phyloP scores from a whole-genome alignment of 805 yeast species.

The Sugiyamaella qingdaonensis region DNA sequence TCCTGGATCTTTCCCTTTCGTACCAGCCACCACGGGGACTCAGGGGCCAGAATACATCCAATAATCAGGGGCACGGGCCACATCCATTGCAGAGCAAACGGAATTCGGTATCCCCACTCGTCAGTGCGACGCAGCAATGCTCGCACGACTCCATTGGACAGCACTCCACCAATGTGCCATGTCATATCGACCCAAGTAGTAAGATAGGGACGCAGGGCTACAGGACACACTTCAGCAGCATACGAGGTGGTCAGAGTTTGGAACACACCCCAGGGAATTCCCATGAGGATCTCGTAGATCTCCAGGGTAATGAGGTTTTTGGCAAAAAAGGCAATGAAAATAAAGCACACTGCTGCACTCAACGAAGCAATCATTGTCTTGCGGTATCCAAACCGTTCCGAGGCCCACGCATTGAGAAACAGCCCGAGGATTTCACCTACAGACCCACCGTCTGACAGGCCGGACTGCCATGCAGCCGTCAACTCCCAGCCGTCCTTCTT shows the following conservation, averaged over 20 bases:
- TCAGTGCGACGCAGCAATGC: slow-evolving; percentile 29
- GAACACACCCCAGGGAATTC: slow-evolving; percentile 50
- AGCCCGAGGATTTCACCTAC: slow-evolving; percentile 45
- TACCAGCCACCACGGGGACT: slow-evolving; percentile 55
- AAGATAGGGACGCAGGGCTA: slow-evolving; percentile 44
- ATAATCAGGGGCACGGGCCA: slow-evolving; percentile 50
- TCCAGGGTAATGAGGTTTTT: slow-evolving; percentile 33
- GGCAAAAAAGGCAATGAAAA: slow-evolving; percentile 46
- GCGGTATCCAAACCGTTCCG: slow-evolving; percentile 47
- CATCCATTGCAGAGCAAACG: slow-evolving; percentile 57
- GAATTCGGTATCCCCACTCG: slow-evolving; percentile 45
- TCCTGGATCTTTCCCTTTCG: slow-evolving; percentile 39
- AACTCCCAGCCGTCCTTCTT: slow-evolving; percentile 11
- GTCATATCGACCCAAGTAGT: slow-evolving; percentile 49
- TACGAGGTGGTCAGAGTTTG: slow-evolving; percentile 48
- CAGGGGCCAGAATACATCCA: slow-evolving; percentile 41
- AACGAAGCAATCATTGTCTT: slow-evolving; percentile 38
- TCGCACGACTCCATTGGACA: slow-evolving; percentile 47
- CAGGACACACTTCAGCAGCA: slow-evolving; percentile 53
- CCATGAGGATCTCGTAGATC: slow-evolving; percentile 34
- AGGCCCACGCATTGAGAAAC: slow-evolving; percentile 40
- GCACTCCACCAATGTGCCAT: slow-evolving; percentile 55
- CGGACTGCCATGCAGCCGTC: slow-evolving; percentile 24
- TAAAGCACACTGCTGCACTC: slow-evolving; percentile 34
- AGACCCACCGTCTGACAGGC: slow-evolving; percentile 18